Percentiles rank a stretch among this genome's conserved stretches.
These are phyloP conservation scores for Colletotrichum noveboracense DNA, from an alignment of 2,329 filamentous ascomycete species.

Conservation along the genomic window DNA sequence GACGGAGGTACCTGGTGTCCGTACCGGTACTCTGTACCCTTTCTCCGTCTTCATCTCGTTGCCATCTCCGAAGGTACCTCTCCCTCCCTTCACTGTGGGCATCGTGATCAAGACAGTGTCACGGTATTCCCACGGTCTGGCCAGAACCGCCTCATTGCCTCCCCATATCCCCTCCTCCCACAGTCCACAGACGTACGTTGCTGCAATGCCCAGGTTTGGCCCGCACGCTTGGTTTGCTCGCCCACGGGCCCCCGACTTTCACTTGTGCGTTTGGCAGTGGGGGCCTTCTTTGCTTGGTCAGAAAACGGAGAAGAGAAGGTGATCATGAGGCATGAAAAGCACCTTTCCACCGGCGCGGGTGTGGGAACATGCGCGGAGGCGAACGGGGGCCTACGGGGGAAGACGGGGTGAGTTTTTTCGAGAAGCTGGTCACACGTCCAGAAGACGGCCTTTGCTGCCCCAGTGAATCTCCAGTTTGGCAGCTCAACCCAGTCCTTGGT, in stretches of 20 bases:
- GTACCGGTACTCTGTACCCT: background rate
- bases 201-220: background rate
- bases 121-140: constrained; percentile 2
- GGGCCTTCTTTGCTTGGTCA: background rate
- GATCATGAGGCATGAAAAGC: constrained; percentile 20
- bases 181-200: constrained; percentile 6
- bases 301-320: background rate
- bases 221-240: constrained; percentile 11
- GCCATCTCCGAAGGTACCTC: background rate
- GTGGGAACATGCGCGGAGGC: constrained; percentile 14
- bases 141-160: background rate
- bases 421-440: constrained; percentile 4
- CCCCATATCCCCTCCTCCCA: background rate
- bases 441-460: background rate
- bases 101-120: background rate
- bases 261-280: background rate
- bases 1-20: background rate
- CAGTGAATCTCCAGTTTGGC: background rate
- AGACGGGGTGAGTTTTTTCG: background rate
- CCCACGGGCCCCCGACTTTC: constrained; percentile 21
- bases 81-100: background rate
- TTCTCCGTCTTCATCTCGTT: background rate
- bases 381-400: constrained; percentile 17
- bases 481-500: background rate
- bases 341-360: constrained; percentile 2